Conservation (phyloP, 2,329 filamentous ascomycete species). For the Phaeosphaeria sp. region DNA sequence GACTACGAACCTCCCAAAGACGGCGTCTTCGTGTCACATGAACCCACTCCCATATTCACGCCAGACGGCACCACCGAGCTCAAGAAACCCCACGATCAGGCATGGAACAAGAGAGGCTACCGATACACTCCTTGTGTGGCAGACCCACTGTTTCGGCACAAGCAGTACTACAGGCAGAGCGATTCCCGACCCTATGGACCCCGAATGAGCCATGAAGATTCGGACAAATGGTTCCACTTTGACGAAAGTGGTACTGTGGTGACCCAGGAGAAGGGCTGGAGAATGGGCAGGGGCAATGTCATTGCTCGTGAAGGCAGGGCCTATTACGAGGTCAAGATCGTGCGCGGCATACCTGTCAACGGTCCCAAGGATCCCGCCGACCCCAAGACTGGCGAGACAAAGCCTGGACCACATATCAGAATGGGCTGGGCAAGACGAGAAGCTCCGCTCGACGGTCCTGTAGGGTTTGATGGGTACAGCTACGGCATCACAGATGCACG, state of each 20-base stretch:
- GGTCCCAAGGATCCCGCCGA: conserved; percentile 49
- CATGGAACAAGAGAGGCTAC: conserved; percentile 74
- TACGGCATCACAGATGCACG: conserved; percentile 90
- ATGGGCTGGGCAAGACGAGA: conserved; percentile 87
- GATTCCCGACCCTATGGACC: conserved; percentile 84
- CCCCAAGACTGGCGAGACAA: conserved; percentile 40
- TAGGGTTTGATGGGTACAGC: conserved; percentile 90
- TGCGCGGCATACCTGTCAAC: conserved; percentile 70
- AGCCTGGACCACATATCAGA: conserved; percentile 70
- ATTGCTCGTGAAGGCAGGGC: conserved; percentile 86
- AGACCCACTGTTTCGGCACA: conserved; percentile 84
- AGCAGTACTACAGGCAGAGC: conserved; percentile 86
- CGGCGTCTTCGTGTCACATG: conserved; percentile 55
- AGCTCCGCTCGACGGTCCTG: conserved; percentile 80
- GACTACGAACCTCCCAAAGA: conserved; percentile 59
- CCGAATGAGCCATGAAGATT: conserved; percentile 91
- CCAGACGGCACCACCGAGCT: conserved; percentile 52
- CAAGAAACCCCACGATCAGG: conserved; percentile 58
- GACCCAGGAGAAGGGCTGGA: conserved; percentile 90
- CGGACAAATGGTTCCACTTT: conserved; percentile 83
- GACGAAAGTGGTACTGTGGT: conserved; percentile 75
- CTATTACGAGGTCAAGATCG: conserved; percentile 94
- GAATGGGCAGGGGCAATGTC: conserved; percentile 89
- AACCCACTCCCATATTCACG: conserved; percentile 52
- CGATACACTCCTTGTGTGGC: conserved; percentile 91